A percentile compares a stretch with the other conserved stretches of the same genome.
Evolutionary conservation across 1,284 basidiomycete genomes (phyloP).

Genomic region (Trichosporon coremiiforme): DNA sequence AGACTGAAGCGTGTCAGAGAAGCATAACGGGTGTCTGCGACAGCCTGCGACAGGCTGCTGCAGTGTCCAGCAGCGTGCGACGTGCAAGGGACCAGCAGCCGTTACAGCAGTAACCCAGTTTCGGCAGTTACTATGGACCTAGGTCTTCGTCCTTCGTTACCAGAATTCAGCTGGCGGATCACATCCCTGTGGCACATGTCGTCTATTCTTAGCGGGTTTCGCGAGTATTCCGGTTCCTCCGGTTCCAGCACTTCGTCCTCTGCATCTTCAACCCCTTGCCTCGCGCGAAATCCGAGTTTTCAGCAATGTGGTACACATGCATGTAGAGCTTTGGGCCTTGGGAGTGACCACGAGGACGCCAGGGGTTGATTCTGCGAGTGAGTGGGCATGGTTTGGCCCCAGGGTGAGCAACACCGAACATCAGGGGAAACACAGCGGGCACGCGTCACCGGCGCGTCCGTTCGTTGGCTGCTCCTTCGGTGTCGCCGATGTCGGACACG

Average conservation of each 20-base stretch:
- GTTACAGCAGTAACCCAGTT: constrained; percentile 8
- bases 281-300: not conserved
- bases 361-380: not conserved
- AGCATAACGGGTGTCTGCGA: constrained; percentile 9
- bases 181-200: not conserved
- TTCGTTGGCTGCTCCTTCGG: not conserved
- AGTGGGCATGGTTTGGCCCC: not conserved
- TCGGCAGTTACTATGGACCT: not conserved
- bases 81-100: not conserved
- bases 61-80: too few species aligned
- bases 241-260: not conserved
- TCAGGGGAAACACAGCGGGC: not conserved
- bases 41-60: not conserved
- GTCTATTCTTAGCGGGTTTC: not conserved
- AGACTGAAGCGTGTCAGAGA: not conserved
- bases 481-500: constrained; percentile 2
- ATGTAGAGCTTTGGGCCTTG: not conserved
- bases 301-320: not conserved
- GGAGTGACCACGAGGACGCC: not conserved
- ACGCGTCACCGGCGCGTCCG: not conserved
- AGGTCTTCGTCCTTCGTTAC: not conserved
- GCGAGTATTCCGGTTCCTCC: not conserved
- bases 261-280: not conserved
- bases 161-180: not conserved
- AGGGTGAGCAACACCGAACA: not conserved